Conservation (phyloP, 2,329 filamentous ascomycete genomes). For the Mariannaea elegans region DNA sequence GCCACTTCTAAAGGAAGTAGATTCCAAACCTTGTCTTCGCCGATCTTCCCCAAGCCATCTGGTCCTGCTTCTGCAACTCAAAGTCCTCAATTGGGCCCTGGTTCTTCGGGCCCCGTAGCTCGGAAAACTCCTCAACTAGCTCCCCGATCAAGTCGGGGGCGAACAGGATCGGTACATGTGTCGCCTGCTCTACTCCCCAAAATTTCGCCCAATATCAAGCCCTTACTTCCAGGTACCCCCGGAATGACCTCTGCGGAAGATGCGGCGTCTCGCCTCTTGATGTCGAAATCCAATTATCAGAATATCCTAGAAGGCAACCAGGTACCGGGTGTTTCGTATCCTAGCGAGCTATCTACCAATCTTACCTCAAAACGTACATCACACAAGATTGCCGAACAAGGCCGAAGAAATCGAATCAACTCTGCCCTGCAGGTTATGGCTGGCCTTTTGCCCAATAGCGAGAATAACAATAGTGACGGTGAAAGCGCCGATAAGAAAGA, state of each 20-base stretch:
- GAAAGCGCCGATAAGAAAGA: constrained; percentile 58
- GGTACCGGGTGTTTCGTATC: constrained; percentile 89
- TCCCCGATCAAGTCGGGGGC: constrained; percentile 71
- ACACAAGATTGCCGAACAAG: constrained; percentile 98
- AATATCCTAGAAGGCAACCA: constrained; percentile 94
- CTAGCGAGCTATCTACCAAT: constrained; percentile 89
- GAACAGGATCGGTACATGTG: constrained; percentile 76
- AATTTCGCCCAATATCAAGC: constrained; percentile 95
- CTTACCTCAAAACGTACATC: constrained; percentile 96
- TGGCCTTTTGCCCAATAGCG: constrained; percentile 75
- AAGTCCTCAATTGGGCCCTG: constrained; percentile 69
- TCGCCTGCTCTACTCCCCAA: constrained; percentile 88
- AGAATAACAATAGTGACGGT: constrained; percentile 51
- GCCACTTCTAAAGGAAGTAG: constrained; percentile 59
- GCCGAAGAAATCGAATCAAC: constrained; percentile 94
- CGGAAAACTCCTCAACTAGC: constrained; percentile 66
- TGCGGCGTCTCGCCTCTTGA: constrained; percentile 77
- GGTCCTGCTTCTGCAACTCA: constrained; percentile 64
- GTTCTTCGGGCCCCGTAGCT: constrained; percentile 55
- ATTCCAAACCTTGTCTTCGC: constrained; percentile 60
- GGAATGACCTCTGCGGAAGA: constrained; percentile 64
- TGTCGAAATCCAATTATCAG: constrained; percentile 97
- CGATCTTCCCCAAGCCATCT: constrained; percentile 52
- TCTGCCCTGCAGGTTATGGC: constrained; percentile 92
- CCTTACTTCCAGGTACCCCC: constrained; percentile 73